Percentiles rank a stretch among this genome's conserved stretches.
Conservation (phyloP, 352 stramenopile species). For the Phytophthora sojae region DNA sequence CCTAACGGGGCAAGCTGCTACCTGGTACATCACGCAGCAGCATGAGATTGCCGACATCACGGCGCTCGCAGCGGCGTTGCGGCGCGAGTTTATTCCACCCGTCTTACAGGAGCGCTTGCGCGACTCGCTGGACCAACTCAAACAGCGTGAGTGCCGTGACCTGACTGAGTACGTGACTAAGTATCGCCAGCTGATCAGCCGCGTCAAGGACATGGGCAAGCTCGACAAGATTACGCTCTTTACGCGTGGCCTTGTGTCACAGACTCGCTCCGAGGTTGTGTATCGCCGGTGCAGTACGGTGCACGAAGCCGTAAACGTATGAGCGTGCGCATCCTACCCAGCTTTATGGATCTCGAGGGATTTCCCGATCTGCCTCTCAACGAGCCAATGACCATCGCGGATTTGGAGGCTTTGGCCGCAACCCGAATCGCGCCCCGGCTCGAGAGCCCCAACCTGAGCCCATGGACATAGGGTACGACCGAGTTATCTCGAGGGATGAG, state of each 20-base stretch:
- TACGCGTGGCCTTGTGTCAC: not conserved
- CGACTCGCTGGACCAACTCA: slow-evolving; percentile 2
- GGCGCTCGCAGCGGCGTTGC: not conserved
- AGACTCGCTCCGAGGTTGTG: not conserved
- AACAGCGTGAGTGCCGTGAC: slow-evolving; percentile 9
- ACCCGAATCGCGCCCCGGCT: not conserved
- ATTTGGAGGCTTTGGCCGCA: not conserved
- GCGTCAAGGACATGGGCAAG: not conserved
- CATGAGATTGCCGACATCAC: slow-evolving; percentile 10
- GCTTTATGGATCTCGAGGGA: not conserved
- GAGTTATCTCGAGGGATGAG: not conserved
- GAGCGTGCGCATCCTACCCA: not conserved
- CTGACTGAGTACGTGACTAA: not conserved
- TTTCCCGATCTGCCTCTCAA: not conserved
- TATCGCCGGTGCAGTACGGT: not conserved
- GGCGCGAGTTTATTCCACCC: slow-evolving; percentile 7
- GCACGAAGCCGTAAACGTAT: slow-evolving; percentile 2
- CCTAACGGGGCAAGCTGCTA: not conserved
- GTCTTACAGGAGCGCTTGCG: slow-evolving; percentile 6
- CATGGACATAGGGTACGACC: not conserved
- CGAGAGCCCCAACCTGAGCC: not conserved
- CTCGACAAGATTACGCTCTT: slow-evolving; percentile 10
- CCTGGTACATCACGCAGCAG: not conserved
- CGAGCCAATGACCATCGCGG: not conserved
- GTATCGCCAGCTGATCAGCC: slow-evolving; percentile 13